phyloP scores from a whole-genome alignment of 176 grass and related monocot genomes.

The Thinopyrum elongatum region DNA sequence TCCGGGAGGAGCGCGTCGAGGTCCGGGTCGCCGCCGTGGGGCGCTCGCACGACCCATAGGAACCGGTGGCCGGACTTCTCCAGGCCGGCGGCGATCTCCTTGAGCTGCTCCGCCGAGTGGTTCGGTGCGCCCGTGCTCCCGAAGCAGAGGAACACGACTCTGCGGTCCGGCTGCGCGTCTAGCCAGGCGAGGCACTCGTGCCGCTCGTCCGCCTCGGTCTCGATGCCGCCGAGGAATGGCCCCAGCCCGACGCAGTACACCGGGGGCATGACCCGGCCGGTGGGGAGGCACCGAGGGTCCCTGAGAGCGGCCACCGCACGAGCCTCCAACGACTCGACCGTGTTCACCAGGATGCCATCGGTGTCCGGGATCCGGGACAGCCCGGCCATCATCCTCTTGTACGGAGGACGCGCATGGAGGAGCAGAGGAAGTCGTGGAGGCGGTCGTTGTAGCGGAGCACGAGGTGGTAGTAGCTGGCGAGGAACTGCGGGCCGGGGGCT shows the following conservation, averaged over 20 bases:
- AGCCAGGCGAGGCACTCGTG: constrained; percentile 25
- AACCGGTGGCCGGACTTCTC: constrained; percentile 49
- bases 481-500: background rate
- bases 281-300: constrained; percentile 11
- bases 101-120: constrained; percentile 26
- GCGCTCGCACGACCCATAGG: constrained; percentile 40
- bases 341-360: constrained; percentile 35
- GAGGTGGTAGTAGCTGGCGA: background rate
- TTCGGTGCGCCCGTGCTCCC: background rate
- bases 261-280: constrained; percentile 10
- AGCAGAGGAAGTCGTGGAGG: constrained; percentile 32
- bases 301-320: constrained; percentile 18
- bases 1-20: background rate
- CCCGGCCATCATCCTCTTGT: background rate
- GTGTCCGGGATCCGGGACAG: background rate
- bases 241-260: constrained; percentile 43
- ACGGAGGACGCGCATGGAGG: constrained; percentile 29
- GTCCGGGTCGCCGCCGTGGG: background rate
- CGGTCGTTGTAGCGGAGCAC: constrained; percentile 11
- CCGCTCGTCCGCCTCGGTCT: too few relatives aligned
- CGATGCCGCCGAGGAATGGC: background rate
- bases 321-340: constrained; percentile 38
- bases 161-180: background rate
- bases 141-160: constrained; percentile 43
- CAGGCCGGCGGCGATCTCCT: constrained; percentile 38